Conservation (phyloP, 129 eudicot genomes). For the Smallanthus sonchifolius region DNA sequence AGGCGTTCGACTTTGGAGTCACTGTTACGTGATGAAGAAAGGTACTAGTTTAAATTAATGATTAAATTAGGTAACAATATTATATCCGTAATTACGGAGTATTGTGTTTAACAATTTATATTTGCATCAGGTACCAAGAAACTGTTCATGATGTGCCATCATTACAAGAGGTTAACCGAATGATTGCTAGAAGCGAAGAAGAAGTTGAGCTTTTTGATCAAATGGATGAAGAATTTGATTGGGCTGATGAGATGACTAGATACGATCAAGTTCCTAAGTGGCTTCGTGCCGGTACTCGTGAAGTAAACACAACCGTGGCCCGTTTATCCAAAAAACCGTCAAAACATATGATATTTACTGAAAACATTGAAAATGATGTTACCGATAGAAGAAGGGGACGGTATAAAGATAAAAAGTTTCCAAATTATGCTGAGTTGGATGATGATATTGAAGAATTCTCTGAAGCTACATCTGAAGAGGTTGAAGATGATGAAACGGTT, state of each 20-base stretch:
- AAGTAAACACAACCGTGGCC: constrained; percentile 58
- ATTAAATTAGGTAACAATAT: neutral
- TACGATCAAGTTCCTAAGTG: constrained; percentile 86
- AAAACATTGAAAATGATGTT: constrained; percentile 35
- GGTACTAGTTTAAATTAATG: constrained; percentile 21
- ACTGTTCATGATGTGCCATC: constrained; percentile 96
- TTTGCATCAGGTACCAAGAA: constrained; percentile 46
- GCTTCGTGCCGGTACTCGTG: constrained; percentile 72
- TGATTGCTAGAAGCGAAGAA: constrained; percentile 97
- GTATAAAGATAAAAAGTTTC: constrained; percentile 58
- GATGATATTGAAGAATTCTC: constrained; percentile 69
- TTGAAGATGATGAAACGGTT: constrained; percentile 67
- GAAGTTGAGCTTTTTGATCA: constrained; percentile 92
- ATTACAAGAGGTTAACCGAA: constrained; percentile 87
- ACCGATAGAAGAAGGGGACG: constrained; percentile 68
- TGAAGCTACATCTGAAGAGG: constrained; percentile 77
- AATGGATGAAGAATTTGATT: constrained; percentile 94
- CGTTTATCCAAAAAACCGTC: constrained; percentile 60
- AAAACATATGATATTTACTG: constrained; percentile 34
- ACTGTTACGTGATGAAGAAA: constrained; percentile 85
- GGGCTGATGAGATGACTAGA: constrained; percentile 86
- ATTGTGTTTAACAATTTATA: neutral
- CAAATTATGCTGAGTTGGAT: constrained; percentile 79
- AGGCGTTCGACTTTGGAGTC: constrained; percentile 83
- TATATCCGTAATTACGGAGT: neutral